Conservation (phyloP, 352 stramenopile species). For the Blastocystis sp. region DNA sequence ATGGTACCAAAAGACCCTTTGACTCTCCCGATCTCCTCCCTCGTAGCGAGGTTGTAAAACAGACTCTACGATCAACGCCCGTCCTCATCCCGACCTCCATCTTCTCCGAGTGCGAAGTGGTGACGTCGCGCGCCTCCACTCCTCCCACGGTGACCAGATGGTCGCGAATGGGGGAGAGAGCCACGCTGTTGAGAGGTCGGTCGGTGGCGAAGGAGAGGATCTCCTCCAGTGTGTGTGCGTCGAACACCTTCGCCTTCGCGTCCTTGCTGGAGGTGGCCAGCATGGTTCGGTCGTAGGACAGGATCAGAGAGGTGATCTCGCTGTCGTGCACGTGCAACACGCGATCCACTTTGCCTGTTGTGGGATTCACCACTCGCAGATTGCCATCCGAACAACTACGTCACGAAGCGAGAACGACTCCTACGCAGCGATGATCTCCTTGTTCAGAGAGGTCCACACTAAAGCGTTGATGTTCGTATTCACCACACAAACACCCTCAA, state of each 20-base stretch:
- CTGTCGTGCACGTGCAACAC: constrained; percentile 67
- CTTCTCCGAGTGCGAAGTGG: constrained; percentile 79
- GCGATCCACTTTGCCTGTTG: not conserved
- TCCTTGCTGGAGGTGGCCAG: constrained; percentile 92
- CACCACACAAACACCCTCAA: not conserved
- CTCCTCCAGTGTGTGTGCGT: constrained; percentile 86
- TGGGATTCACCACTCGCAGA: not conserved
- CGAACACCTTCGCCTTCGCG: constrained; percentile 90
- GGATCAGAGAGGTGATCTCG: constrained; percentile 88
- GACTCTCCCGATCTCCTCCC: constrained; percentile 94
- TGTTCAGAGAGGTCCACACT: constrained; percentile 19
- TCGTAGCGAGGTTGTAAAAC: constrained; percentile 97
- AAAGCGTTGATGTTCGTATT: not conserved
- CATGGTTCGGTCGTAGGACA: constrained; percentile 91
- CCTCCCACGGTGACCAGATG: constrained; percentile 91
- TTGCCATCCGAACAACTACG: not conserved
- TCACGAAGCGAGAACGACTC: not conserved
- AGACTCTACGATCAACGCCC: constrained; percentile 75
- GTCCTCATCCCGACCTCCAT: not conserved
- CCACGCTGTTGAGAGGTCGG: constrained; percentile 92
- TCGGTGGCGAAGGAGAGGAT: constrained; percentile 97
- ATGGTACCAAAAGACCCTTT: constrained; percentile 99
- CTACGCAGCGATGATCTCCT: constrained; percentile 12
- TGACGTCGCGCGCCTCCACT: constrained; percentile 96
- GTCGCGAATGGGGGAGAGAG: constrained; percentile 90